phyloP scores from a whole-genome alignment of 108 stramenopile species.

The Skeletonema marinoi region DNA sequence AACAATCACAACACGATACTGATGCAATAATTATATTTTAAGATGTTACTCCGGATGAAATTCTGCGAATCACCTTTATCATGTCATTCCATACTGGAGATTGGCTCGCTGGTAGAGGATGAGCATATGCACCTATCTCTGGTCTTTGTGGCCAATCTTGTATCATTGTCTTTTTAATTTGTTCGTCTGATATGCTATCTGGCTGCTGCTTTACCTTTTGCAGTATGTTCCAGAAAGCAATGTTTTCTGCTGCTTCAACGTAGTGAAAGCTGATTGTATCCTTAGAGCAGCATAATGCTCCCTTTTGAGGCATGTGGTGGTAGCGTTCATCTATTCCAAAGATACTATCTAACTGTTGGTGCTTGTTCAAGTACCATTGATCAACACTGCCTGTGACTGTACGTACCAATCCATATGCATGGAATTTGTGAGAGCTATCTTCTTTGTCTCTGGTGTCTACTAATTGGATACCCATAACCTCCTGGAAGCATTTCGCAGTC shows the following conservation, averaged over 20 bases:
- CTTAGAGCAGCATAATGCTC: constrained; percentile 68
- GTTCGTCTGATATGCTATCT: constrained; percentile 56
- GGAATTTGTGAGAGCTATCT: constrained; percentile 75
- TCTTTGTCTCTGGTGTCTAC: constrained; percentile 68
- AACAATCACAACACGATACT: background rate
- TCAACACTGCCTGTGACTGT: constrained; percentile 76
- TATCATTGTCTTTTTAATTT: constrained; percentile 61
- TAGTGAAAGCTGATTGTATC: constrained; percentile 89
- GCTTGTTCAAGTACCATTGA: constrained; percentile 84
- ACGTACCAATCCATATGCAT: constrained; percentile 74
- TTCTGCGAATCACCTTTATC: constrained; percentile 30
- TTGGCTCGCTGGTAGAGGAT: constrained; percentile 48
- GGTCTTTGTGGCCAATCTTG: constrained; percentile 71
- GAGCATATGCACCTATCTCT: constrained; percentile 71
- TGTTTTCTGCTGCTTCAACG: constrained; percentile 77
- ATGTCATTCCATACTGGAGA: constrained; percentile 38
- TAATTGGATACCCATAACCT: constrained; percentile 52
- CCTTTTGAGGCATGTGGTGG: constrained; percentile 49
- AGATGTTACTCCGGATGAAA: constrained; percentile 12
- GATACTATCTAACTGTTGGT: constrained; percentile 57
- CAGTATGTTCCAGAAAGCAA: constrained; percentile 68
- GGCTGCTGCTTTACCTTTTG: constrained; percentile 62
- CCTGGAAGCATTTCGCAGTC: constrained; percentile 71
- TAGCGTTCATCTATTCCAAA: constrained; percentile 51
- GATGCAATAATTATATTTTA: background rate